Evolutionary conservation across 495 filamentous ascomycete species (phyloP), one percentile per base, ranked within the genome.

Genomic region (Penicillium parvum): DNA sequence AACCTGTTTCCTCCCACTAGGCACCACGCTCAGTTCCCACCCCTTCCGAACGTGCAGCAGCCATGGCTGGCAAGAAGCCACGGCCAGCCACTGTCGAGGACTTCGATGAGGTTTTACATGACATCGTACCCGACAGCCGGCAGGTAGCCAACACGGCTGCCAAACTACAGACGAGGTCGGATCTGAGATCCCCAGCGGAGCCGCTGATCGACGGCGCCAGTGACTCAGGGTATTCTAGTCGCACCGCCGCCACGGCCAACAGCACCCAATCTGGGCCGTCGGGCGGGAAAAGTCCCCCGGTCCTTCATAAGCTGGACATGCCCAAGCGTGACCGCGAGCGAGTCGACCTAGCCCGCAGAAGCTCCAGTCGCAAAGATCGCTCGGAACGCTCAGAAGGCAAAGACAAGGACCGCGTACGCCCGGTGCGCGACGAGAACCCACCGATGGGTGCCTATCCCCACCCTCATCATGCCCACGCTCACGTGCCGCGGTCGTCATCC

Each of bases 161-260:
- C 33, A 78, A 74, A 69, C 56, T 75, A 40, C 69, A 72, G 41
- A 71, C 74, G 47, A 80, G 76, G 57, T 56, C 65, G 40, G 68
- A 70, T 50, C 48, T 65, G 29, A 66, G 51, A 61, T 49, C 53
- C 38, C 47, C 57, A 33, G 53, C 53, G 39, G 57, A 58, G 44
- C 57, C 55, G 48, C 60, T 63, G 40, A 53, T 64, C 34, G 78
- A 81, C 58, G 64, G 65, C 50, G 68, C 68, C 41, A 81, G 76
- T 62, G 80, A 84, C 61, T 82, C 78, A 29, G 80, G 78, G 40
- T 82, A 82, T 69, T 83, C 78, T 47, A 81, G 73, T 71, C 79
- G 74, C 61, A 82, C 75, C 47, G 66, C 69, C 45, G 75, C 76
- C 52, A 78, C 78, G 19, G 65, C 63, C 47, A 68, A 66, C 57